A percentile compares a stretch with the other conserved stretches of the same genome.
Conservation (phyloP, 306 rosid species). For the Rosa rugosa region DNA sequence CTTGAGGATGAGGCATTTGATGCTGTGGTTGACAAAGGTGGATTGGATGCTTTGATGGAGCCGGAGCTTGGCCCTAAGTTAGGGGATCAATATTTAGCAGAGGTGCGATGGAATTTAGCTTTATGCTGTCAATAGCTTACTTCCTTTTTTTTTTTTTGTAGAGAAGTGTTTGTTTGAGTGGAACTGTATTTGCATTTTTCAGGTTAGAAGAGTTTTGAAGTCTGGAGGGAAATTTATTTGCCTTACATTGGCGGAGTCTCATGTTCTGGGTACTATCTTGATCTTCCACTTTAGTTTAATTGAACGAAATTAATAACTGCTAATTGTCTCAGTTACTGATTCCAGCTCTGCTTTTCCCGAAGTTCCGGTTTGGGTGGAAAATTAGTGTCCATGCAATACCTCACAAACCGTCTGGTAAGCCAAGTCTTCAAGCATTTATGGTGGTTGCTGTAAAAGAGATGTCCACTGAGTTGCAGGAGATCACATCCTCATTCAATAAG, state of each 20-base stretch:
- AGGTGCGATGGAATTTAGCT: constrained; percentile 43
- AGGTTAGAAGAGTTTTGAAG: constrained; percentile 83
- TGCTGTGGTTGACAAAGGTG: constrained; percentile 86
- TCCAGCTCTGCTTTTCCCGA: constrained; percentile 76
- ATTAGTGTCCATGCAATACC: constrained; percentile 73
- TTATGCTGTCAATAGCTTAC: background rate
- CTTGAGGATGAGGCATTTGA: constrained; percentile 53
- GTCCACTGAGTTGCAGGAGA: constrained; percentile 55
- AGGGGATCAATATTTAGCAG: constrained; percentile 72
- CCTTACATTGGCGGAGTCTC: constrained; percentile 87
- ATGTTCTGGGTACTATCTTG: constrained; percentile 63
- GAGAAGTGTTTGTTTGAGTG: constrained; percentile 7
- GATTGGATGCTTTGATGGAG: constrained; percentile 96
- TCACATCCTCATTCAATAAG: constrained; percentile 46
- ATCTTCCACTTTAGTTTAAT: background rate
- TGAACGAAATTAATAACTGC: background rate
- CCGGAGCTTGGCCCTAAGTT: constrained; percentile 80
- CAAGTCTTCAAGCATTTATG: constrained; percentile 77
- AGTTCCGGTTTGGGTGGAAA: constrained; percentile 91
- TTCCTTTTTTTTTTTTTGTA: constrained; percentile 9
- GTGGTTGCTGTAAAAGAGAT: constrained; percentile 76
- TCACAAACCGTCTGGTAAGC: constrained; percentile 53
- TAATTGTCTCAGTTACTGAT: constrained; percentile 22
- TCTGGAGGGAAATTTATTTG: constrained; percentile 85
- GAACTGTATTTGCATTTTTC: constrained; percentile 24